Evolutionary conservation across 768 basidiomycete genomes (phyloP).

Genomic region (Dendrothele bispora): DNA sequence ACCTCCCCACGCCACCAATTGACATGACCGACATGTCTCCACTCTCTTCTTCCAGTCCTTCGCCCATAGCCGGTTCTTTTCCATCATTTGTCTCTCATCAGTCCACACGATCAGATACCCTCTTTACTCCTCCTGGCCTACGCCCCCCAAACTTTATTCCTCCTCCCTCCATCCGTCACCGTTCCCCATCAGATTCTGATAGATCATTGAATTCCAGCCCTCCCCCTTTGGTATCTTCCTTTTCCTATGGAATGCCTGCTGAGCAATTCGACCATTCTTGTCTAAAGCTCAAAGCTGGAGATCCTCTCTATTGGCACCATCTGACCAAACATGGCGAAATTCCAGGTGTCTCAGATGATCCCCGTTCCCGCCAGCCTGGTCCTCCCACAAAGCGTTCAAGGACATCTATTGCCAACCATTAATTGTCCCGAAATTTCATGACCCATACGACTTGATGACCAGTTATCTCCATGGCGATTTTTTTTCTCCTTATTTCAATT

Average conservation of each 20-base stretch:
- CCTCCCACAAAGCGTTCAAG: not conserved
- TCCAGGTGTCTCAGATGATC: conserved; percentile 63
- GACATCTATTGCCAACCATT: too few species aligned
- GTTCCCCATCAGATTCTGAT: conserved; percentile 11
- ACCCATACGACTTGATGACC: too few species aligned
- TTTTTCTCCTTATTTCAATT: too few species aligned
- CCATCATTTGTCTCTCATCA: conserved; percentile 7
- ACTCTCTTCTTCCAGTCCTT: conserved; percentile 20
- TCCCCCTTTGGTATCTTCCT: conserved; percentile 25
- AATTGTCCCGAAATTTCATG: too few species aligned
- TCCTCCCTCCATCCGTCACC: conserved; percentile 4
- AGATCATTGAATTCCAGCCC: conserved; percentile 13
- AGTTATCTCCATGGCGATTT: too few species aligned
- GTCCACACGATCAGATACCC: conserved; percentile 22
- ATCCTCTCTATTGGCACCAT: conserved; percentile 76
- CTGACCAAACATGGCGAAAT: conserved; percentile 72
- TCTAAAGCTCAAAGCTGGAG: conserved; percentile 53
- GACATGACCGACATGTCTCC: conserved; percentile 21
- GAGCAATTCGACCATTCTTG: conserved; percentile 43
- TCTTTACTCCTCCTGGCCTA: conserved; percentile 12
- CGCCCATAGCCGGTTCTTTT: conserved; percentile 12
- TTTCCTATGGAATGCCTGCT: conserved; percentile 22
- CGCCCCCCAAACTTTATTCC: conserved; percentile 9
- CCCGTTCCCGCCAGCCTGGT: conserved; percentile 42
- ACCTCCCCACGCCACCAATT: conserved; percentile 20